phyloP scores from a whole-genome alignment of 1,284 basidiomycete species.

The Marasmius sp. region DNA sequence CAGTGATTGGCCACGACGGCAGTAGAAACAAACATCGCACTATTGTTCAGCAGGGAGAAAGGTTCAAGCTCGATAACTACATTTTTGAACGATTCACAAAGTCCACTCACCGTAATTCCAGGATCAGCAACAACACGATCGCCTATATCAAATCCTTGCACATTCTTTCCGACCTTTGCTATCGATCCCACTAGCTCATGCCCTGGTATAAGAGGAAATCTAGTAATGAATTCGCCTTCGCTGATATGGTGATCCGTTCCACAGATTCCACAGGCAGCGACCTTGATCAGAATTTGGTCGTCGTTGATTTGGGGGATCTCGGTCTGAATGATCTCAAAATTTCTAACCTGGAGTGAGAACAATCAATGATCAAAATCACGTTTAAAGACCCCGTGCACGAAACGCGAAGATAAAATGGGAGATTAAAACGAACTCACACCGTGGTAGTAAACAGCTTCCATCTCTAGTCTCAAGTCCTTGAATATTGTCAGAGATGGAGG shows the following conservation, averaged over 20 bases:
- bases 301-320: slow-evolving; percentile 62
- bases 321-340: slow-evolving; percentile 63
- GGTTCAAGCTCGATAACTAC: slow-evolving; percentile 1
- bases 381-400: neutral
- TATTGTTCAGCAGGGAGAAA: slow-evolving; percentile 24
- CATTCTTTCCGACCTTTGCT: slow-evolving; percentile 69
- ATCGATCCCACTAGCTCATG: slow-evolving; percentile 79
- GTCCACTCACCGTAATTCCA: slow-evolving; percentile 49
- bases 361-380: neutral
- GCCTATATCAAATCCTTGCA: slow-evolving; percentile 65
- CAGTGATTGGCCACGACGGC: slow-evolving; percentile 71
- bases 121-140: slow-evolving; percentile 79
- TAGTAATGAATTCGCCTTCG: slow-evolving; percentile 75
- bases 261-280: slow-evolving; percentile 36
- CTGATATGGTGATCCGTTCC: slow-evolving; percentile 58
- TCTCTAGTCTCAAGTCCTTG: neutral
- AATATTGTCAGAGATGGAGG: neutral
- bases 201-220: slow-evolving; percentile 79
- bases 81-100: neutral
- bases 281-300: slow-evolving; percentile 55
- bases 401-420: neutral
- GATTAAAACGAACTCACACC: neutral
- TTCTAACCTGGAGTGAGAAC: slow-evolving; percentile 44
- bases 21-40: slow-evolving; percentile 84
- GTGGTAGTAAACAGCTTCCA: slow-evolving; percentile 13